Evolutionary conservation across 2,329 filamentous ascomycete genomes (phyloP).

Genomic region (Microthyrium microscopicum): DNA sequence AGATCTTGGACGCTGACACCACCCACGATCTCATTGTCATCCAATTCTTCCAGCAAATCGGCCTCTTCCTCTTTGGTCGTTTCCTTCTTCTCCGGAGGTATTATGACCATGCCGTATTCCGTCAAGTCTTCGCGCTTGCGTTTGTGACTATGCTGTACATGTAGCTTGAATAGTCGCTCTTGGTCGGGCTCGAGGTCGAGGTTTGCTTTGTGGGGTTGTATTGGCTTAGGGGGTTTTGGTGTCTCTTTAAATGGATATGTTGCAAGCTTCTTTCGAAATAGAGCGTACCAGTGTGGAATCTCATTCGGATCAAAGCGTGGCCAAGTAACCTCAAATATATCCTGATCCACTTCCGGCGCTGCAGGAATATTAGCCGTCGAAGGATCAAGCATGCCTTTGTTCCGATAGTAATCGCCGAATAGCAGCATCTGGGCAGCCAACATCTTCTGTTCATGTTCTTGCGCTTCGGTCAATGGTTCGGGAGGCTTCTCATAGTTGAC

Average conservation of each 20-base stretch:
- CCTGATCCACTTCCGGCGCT: slow-evolving; percentile 54
- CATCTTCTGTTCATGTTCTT: background rate
- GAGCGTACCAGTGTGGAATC: slow-evolving; percentile 61
- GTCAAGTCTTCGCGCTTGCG: slow-evolving; percentile 31
- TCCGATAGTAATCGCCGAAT: background rate
- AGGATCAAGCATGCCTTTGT: slow-evolving; percentile 2
- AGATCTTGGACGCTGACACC: slow-evolving; percentile 68
- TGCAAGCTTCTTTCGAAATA: slow-evolving; percentile 68
- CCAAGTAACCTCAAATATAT: slow-evolving; percentile 63
- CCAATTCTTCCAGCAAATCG: slow-evolving; percentile 34
- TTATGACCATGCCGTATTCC: slow-evolving; percentile 37
- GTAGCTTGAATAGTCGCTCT: slow-evolving; percentile 68
- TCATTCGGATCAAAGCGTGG: slow-evolving; percentile 63
- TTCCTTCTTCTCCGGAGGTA: slow-evolving; percentile 24
- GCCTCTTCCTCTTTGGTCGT: slow-evolving; percentile 31
- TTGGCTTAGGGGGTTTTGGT: slow-evolving; percentile 58
- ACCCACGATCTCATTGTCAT: slow-evolving; percentile 49
- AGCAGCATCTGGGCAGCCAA: background rate
- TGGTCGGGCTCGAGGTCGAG: slow-evolving; percentile 77
- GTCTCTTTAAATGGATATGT: slow-evolving; percentile 66
- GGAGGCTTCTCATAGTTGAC: too few relatives aligned
- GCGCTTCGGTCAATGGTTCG: too few relatives aligned
- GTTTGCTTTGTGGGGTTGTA: slow-evolving; percentile 74
- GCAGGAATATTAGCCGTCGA: slow-evolving; percentile 35
- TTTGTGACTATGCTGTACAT: slow-evolving; percentile 35